These are phyloP conservation scores for Ziziphus jujuba DNA, from an alignment of 306 rosid genomes.

Conservation along the genomic window DNA sequence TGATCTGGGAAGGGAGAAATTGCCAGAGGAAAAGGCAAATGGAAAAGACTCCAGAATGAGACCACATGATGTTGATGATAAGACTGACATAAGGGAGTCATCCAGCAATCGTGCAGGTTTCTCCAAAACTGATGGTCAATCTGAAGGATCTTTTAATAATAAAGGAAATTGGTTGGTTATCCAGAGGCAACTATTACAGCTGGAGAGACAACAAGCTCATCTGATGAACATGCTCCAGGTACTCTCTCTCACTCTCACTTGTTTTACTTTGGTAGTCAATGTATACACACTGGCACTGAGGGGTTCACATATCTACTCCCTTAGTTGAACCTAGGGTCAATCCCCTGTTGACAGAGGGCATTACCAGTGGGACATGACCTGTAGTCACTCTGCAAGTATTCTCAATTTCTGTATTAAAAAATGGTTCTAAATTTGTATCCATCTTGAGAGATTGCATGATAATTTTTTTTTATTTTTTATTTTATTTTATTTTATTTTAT, in stretches of 20 bases:
- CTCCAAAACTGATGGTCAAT: slow-evolving; percentile 77
- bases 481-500: no score
- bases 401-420: slow-evolving; percentile 16
- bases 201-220: slow-evolving; percentile 96
- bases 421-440: slow-evolving; percentile 5
- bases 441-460: slow-evolving; percentile 20
- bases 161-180: slow-evolving; percentile 95
- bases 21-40: slow-evolving; percentile 61
- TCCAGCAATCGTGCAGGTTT: slow-evolving; percentile 65
- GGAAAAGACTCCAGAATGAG: slow-evolving; percentile 67
- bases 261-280: background rate
- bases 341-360: background rate
- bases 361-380: background rate
- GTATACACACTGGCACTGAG: background rate
- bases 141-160: slow-evolving; percentile 78
- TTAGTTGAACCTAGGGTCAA: background rate
- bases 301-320: background rate
- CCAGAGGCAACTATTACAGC: slow-evolving; percentile 86
- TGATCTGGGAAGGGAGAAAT: slow-evolving; percentile 52
- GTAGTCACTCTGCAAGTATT: slow-evolving; percentile 63
- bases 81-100: slow-evolving; percentile 61
- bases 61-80: slow-evolving; percentile 52
- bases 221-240: slow-evolving; percentile 99
- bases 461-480: no score
- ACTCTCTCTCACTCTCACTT: slow-evolving; percentile 9